Evolutionary conservation across 2,329 filamentous ascomycete species (phyloP), one percentile per base, ranked within the genome.

Genomic region (Zopfia rhizophila): DNA sequence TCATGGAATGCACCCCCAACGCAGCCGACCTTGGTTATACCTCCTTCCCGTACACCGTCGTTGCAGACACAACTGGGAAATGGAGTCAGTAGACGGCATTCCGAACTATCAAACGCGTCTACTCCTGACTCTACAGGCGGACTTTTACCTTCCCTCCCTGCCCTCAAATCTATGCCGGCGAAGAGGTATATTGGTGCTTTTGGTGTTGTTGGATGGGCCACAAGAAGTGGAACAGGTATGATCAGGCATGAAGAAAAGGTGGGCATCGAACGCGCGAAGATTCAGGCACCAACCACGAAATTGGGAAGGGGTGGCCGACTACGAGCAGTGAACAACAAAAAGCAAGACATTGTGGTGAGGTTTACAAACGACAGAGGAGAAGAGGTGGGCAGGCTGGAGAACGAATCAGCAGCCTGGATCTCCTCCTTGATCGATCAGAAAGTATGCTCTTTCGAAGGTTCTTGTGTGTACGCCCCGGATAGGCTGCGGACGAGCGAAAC

Each of bases 191-290:
- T 97, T 50, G 94, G 94, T 13, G 90, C 91, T 0, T 94, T 97
- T 71, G 94, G 94, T 7, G 91, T 90, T 4, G 90, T 88, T 41
- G 94, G 87, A 4, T 99, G 94, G 94, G 87, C 90, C 5, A 97
- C 93, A 3, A 85, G 87, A 60, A 97, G 91, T 68, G 93, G 93
- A 0, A 75, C 75, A 3, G 84, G 83, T 25, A 68, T 97, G 5
- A 66, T 99, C 18, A 88, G 85, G 55, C 89, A 96, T 61, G 91
- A 89, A 12, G 93, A 97, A 55, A 61, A 75, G n/a, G 85, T 99
- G 46, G 86, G 81, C 37, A 96, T 99, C 31, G 93, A 97, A 72
- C 86, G 94, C 30, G 86, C 91, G 48, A 92, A 88, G 69, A 85
- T 88, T 18, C 86, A 88, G 10, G 79, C 82, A 1, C 77, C 75